Evolutionary conservation across 2,329 filamentous ascomycete genomes (phyloP).

Genomic region (Zymoseptoria tritici): DNA sequence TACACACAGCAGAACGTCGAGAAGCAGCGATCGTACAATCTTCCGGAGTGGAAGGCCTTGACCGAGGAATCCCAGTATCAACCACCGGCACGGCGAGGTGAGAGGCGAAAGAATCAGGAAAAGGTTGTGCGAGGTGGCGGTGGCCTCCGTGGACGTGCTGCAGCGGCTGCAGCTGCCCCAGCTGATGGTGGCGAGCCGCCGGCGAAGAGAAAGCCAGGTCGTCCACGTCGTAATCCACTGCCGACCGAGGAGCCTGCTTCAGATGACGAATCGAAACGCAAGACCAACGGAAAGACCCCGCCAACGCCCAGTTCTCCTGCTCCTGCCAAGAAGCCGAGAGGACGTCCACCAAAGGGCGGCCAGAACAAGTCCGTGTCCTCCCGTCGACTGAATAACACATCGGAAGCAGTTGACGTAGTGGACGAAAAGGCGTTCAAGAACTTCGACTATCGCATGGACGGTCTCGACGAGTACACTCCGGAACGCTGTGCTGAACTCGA

Average conservation of each 20-base stretch:
- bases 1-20: slow-evolving; percentile 97
- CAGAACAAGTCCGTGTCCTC: slow-evolving; percentile 71
- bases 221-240: slow-evolving; percentile 36
- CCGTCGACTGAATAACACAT: slow-evolving; percentile 75
- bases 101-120: slow-evolving; percentile 57
- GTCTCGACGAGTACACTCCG: slow-evolving; percentile 75
- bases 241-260: slow-evolving; percentile 26
- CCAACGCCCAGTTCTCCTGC: slow-evolving; percentile 31
- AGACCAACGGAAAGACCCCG: slow-evolving; percentile 17
- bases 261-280: slow-evolving; percentile 21
- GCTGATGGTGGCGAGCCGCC: slow-evolving; percentile 24
- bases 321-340: slow-evolving; percentile 45
- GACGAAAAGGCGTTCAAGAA: slow-evolving; percentile 86
- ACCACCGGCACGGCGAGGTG: slow-evolving; percentile 81
- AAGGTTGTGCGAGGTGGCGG: slow-evolving; percentile 35
- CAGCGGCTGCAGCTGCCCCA: slow-evolving; percentile 18
- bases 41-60: slow-evolving; percentile 89
- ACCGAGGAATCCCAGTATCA: slow-evolving; percentile 95
- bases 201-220: slow-evolving; percentile 44
- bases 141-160: slow-evolving; percentile 22
- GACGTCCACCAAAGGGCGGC: slow-evolving; percentile 47
- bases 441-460: slow-evolving; percentile 83
- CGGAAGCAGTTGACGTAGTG: slow-evolving; percentile 68
- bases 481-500: slow-evolving; percentile 94
- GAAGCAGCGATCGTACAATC: slow-evolving; percentile 90